Evolutionary conservation across 768 basidiomycete species (phyloP).

Genomic region (Amanita molliuscula): DNA sequence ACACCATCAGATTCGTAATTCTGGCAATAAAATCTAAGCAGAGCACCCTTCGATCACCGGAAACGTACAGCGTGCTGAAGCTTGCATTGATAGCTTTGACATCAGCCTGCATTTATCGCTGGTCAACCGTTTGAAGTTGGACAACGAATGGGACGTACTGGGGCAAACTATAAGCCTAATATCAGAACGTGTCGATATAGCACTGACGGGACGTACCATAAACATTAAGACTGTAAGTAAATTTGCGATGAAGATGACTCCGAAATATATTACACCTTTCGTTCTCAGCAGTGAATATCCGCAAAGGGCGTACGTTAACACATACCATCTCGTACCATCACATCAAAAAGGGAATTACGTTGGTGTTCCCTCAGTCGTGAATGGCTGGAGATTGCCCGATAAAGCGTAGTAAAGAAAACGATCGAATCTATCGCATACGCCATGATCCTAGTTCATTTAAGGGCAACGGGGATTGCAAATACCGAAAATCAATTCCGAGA

Average conservation of each 20-base stretch:
- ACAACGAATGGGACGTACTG: conserved; percentile 10
- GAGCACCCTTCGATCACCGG: background rate
- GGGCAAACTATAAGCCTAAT: conserved; percentile 13
- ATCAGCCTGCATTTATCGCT: conserved; percentile 14
- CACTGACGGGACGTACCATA: conserved; percentile 14
- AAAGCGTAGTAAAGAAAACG: conserved; percentile 22
- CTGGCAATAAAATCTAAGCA: conserved; percentile 7
- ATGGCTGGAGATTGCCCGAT: conserved; percentile 14
- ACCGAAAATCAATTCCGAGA: conserved; percentile 27
- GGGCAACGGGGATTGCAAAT: background rate
- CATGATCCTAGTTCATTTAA: background rate
- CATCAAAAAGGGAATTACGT: conserved; percentile 14
- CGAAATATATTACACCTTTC: conserved; percentile 24
- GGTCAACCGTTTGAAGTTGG: background rate
- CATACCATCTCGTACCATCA: conserved; percentile 25
- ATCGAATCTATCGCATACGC: conserved; percentile 16
- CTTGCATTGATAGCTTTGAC: conserved; percentile 28
- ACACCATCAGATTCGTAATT: conserved; percentile 27
- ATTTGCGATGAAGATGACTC: conserved; percentile 23
- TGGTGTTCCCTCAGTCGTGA: conserved; percentile 7
- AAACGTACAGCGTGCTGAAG: conserved; percentile 24
- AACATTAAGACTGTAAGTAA: conserved; percentile 22
- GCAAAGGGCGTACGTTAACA: background rate
- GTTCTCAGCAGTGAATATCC: background rate
- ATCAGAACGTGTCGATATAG: background rate